Base-by-base conservation (phyloP, 2,329 filamentous ascomycete species). In the Penicillium olsonii region DNA sequence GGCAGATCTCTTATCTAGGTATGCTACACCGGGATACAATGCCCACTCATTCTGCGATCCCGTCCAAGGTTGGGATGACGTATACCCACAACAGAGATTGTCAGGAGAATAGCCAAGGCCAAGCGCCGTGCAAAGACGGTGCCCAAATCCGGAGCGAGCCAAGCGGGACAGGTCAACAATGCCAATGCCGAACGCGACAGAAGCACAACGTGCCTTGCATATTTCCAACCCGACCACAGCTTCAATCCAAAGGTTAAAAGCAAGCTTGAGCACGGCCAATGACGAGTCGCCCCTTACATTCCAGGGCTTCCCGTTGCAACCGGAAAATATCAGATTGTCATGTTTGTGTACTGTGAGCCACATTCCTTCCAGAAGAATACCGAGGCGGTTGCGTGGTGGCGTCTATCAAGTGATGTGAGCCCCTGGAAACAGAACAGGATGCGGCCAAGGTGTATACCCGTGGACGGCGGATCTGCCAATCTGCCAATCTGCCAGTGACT, bases 311-410 rank as follows among this genome's bases (percentile, higher is more conserved):
- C 12, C 6, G 5, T 31, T n/a, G 12, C 29, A 31, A 31, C n/a
- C 29, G 29, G 12, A n/a, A 31, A 37, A 15, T 24, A 45, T 35
- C 29, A 7, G 17, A 34, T 12, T 20, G 19, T 6, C 17, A 17
- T 33, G 7, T 39, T 10, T 33, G 12, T 33, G n/a, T 19, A 29
- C 42, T 27, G 12, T 19, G 24, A 26, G 37, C 17, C 31, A 31
- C 45, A 43, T 42, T 35, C 24, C 18, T 48, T 48, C 45, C 34
- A 43, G 39, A 48, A 48, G 22, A 6, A 42, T 42, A 37, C 38
- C 15, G 14, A 29, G 24, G 17, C 24, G 8, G 20, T 35, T 44
- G 18, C 34, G 19, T 6, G 22, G 17, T 35, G 15, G 33, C 33
- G 33, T n/a, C 17, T 35, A 35, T 35, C 33, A 17, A 24, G 22